phyloP scores from a whole-genome alignment of 2,329 filamentous ascomycete species.

The Madurella fahalii region DNA sequence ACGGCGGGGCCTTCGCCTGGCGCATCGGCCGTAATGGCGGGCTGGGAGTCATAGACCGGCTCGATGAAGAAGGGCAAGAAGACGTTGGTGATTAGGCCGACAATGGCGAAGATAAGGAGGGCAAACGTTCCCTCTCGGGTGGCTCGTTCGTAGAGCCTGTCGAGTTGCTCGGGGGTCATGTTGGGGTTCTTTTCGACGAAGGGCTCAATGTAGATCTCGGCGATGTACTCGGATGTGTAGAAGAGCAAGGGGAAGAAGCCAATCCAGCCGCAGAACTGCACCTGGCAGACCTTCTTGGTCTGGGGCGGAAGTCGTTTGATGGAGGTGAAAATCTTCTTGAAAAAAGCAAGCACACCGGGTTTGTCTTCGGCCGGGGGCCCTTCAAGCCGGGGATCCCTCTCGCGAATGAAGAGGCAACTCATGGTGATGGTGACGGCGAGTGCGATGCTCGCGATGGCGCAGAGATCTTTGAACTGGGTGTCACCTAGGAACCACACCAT shows the following conservation, averaged over 20 bases:
- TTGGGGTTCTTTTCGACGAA: conserved; percentile 72
- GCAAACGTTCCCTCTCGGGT: conserved; percentile 87
- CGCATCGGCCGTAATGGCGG: conserved; percentile 28
- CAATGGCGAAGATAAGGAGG: conserved; percentile 80
- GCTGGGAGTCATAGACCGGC: conserved; percentile 64
- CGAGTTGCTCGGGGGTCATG: conserved; percentile 71
- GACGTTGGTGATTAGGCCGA: conserved; percentile 76
- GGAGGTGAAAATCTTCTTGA: conserved; percentile 70
- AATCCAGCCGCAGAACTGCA: conserved; percentile 86
- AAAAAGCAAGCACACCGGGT: conserved; percentile 71
- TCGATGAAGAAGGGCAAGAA: conserved; percentile 81
- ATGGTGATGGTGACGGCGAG: conserved; percentile 66
- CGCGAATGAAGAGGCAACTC: conserved; percentile 65
- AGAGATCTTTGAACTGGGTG: conserved; percentile 90
- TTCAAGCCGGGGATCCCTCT: conserved; percentile 76
- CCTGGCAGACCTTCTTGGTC: conserved; percentile 74
- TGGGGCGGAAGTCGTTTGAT: conserved; percentile 77
- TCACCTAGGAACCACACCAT: conserved; percentile 76
- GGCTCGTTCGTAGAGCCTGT: conserved; percentile 75
- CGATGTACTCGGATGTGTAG: conserved; percentile 91
- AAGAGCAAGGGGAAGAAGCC: conserved; percentile 95
- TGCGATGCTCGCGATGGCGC: conserved; percentile 73
- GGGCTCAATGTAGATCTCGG: conserved; percentile 86
- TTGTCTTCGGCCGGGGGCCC: conserved; percentile 56
- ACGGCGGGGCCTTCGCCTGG: conserved; percentile 31